Evolutionary conservation across 306 rosid species (phyloP).

Genomic region (Gastrolobium villosum): DNA sequence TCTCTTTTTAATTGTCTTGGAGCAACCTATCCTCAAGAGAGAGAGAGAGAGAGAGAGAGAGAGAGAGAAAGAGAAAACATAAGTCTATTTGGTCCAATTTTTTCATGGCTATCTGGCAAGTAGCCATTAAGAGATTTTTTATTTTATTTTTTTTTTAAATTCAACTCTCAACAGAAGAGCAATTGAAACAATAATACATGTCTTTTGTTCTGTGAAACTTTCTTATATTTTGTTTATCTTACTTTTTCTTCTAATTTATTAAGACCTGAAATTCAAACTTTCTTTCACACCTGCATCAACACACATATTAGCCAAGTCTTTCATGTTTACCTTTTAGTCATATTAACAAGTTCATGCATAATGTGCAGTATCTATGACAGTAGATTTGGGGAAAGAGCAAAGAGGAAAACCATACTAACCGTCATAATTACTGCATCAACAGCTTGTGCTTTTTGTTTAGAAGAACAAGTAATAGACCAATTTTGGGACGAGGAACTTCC

Average conservation of each 20-base stretch:
- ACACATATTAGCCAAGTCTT: slow-evolving; percentile 30
- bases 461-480: slow-evolving; percentile 74
- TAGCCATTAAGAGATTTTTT: not conserved
- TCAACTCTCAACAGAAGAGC: not conserved
- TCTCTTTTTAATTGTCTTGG: not conserved
- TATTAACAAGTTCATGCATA: slow-evolving; percentile 1
- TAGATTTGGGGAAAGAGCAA: not conserved
- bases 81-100: not conserved
- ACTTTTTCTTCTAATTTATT: slow-evolving; percentile 22
- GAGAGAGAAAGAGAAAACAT: too few relatives aligned
- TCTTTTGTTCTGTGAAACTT: not conserved
- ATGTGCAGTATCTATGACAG: not conserved
- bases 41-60: not conserved
- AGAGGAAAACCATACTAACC: slow-evolving; percentile 65
- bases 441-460: slow-evolving; percentile 48
- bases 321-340: slow-evolving; percentile 26
- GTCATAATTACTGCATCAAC: slow-evolving; percentile 90
- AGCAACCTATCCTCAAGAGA: not conserved
- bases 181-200: not conserved
- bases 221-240: slow-evolving; percentile 17
- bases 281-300: not conserved
- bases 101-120: slow-evolving; percentile 28
- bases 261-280: slow-evolving; percentile 16
- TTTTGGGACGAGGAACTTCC: slow-evolving; percentile 61
- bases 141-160: not conserved